Base-by-base conservation (phyloP, 2,329 filamentous ascomycete genomes). In the Lasiodiplodia sp. region DNA sequence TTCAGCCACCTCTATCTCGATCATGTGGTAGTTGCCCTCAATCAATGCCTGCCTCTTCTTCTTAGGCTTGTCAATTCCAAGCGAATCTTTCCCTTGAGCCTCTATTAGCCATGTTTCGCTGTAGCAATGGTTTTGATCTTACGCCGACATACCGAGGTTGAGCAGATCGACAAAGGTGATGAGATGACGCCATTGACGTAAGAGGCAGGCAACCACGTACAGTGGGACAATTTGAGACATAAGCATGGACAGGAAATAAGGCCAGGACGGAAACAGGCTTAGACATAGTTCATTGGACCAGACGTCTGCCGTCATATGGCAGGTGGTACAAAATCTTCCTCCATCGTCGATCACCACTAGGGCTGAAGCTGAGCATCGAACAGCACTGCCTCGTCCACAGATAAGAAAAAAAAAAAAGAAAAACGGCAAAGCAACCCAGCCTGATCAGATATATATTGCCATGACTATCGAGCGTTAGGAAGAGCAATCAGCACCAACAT, bases 401-500 rank as follows among this genome's bases (percentile, higher is more conserved):
- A 23, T 2, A 23, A 23, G 23, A 23, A 23, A 23, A 23, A 23
- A 23, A 23, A 1, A 23, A 23, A 23, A 23, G 2, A 23, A 23
- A 23, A 23, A 23, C n/a, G 23, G 23, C 1, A 23, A 23, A 23
- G 23, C 23, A 2, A 23, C 1, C 1, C 23, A 23, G 23, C 23
- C 23, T 23, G 23, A 23, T 23, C 2, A 23, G 23, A 23, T 14
- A 28, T 51, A 51, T 23, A 51, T 4, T 23, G 6, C n/a, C 2
- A 4, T 52, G 1, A 4, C 25, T 10, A 14, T 52, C 21, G 2
- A 14, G 11, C 0, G 0, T 5, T 3, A 21, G 8, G 2, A 11
- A 18, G 8, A 1, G 25, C 31, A 28, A 6, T 2, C 12, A 53
- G 4, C 23, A 44, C 2, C 44, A 47, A 21, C 5, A 53, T 53